A percentile compares a stretch with the other conserved stretches of the same genome.
These are phyloP conservation scores for Syzygium aromaticum DNA, from an alignment of 345 rosid species.

Conservation along the genomic window DNA sequence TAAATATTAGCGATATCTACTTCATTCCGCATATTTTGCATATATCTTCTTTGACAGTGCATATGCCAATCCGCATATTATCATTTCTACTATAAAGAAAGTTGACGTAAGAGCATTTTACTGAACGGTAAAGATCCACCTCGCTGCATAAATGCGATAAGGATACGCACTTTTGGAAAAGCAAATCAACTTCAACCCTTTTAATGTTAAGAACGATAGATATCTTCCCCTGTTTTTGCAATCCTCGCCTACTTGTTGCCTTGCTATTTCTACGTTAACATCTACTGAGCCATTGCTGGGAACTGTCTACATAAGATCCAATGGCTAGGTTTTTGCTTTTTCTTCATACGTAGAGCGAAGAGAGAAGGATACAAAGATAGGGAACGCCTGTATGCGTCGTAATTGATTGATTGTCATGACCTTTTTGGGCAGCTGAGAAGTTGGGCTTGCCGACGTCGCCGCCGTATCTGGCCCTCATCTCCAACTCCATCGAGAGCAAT, in stretches of 20 bases:
- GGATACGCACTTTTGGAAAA: neutral
- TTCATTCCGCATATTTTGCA: too few relatives aligned
- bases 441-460: slow-evolving; percentile 49
- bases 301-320: neutral
- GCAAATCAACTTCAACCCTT: neutral
- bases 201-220: neutral
- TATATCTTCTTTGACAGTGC: too few relatives aligned
- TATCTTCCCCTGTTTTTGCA: neutral
- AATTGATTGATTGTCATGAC: neutral
- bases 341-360: neutral
- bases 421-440: slow-evolving; percentile 43
- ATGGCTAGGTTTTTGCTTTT: neutral
- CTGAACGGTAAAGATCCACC: too few relatives aligned
- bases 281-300: neutral
- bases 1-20: too few relatives aligned
- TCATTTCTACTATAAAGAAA: too few relatives aligned
- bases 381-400: neutral
- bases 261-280: neutral
- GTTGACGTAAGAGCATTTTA: too few relatives aligned
- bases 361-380: neutral
- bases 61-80: too few relatives aligned
- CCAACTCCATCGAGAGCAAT: slow-evolving; percentile 1
- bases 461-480: slow-evolving; percentile 36
- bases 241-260: neutral
- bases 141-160: neutral